Evolutionary conservation across 768 basidiomycete genomes (phyloP), one percentile per base, ranked within the genome.

Genomic region (Lyophyllum decastes): DNA sequence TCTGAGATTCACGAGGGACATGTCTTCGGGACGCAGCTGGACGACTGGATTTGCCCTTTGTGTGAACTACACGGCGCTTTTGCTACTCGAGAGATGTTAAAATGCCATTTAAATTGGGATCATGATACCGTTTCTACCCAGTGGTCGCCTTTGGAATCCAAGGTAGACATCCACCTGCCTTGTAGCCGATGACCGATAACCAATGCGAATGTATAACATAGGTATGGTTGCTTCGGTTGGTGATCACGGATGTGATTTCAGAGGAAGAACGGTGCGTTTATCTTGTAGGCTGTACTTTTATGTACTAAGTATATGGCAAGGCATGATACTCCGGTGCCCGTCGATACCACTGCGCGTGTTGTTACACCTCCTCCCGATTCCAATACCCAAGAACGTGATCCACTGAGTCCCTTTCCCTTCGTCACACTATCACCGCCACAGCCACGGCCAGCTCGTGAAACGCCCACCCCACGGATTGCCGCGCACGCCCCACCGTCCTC

Each of bases 1-100:
- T 65, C 64, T 72, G 27, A 47, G 68, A 65, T 67, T 68, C 58
- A 48, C 34, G 55, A 61, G 52, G 56, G 63, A 22, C 57, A 58
- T 40, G 52, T 59, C 17, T 66, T 69, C 49, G 64, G 61, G 49
- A 69, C 71, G 14, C 63, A 55, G 10, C 70, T 78, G 66, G 59
- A 58, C 19, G 61, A 68, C 1, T 83, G 80, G 76, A 40, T 68
- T 40, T 88, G 86, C 61, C 85, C 86, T 0, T 61, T 87, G n/a
- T 88, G 86, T 61, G 72, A 74, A 34, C 53, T 82, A 10, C 74
- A 83, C 48, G 72, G 70, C 22, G 57, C 57, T 0, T 82, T 88
- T 45, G 48, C 61, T 8, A 80, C 78, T 22, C 70, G 66, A 12
- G 73, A 64, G 25, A 76, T 81, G 74, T 68, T 88, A 1, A 64